Evolutionary conservation across 1,139 yeast genomes (phyloP), one percentile per base, ranked within the genome.

Genomic region (Geotrichum candidum): DNA sequence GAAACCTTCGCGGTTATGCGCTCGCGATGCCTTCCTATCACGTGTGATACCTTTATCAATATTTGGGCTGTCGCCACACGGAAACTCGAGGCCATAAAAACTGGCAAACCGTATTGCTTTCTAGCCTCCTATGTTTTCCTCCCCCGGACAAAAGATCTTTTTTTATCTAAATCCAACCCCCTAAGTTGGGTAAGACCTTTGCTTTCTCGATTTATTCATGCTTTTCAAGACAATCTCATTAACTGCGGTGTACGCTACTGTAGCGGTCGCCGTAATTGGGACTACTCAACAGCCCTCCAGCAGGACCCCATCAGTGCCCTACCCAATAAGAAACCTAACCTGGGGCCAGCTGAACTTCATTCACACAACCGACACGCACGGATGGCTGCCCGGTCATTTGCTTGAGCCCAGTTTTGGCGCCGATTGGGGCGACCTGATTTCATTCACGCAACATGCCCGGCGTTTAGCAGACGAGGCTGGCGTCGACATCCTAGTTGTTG

Each of bases 361-460:
- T 48, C 97, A 91, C 69, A 91, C 98, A 0, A 94, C 98, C 0
- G 99, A 94, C 69, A 92, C 97, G 1, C 99, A 94, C 73, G 78
- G 79, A 0, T 94, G 98, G 98, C 83, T 88, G 65, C 84, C 92
- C 4, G 97, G 98, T 0, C 98, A 92, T 74, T 67, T 83, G 51
- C 84, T 85, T 66, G 97, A 91, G 73, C 80, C 82, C 35, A 83
- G 82, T 64, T 94, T 87, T 72, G 82, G 86, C 55, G 96, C 90
- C 9, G 89, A 90, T 72, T 94, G 97, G 97, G 99, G 98, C 10
- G 96, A 94, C 70, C 90, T 88, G 66, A 72, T 88, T 2, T 86
- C 95, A 0, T 91, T 94, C 69, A 76, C 84, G 1, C 68, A 73
- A 15, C 84, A 82, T 61, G 73, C 90, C 71, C 75, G 77, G 53